These are phyloP conservation scores for Trebouxia sp. DNA, from an alignment of 139 green algal species.

Conservation along the genomic window DNA sequence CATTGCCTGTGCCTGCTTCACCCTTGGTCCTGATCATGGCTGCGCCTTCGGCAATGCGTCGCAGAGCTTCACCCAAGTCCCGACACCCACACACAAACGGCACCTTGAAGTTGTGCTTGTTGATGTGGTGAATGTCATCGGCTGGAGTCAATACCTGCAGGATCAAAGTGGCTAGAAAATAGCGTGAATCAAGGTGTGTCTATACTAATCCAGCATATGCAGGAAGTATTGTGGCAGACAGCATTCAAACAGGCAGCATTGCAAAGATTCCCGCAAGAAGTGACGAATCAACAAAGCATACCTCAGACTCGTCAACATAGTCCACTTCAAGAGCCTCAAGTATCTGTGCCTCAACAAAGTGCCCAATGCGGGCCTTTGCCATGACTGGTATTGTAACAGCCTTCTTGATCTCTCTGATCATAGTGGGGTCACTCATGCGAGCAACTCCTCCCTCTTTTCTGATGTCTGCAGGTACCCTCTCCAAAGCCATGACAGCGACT, in stretches of 20 bases:
- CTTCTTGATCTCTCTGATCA: constrained; percentile 96
- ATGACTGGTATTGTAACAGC: constrained; percentile 99
- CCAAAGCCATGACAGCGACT: constrained; percentile 98
- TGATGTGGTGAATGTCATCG: constrained; percentile 99
- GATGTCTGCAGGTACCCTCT: constrained; percentile 98
- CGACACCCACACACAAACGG: constrained; percentile 99
- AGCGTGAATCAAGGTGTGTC: no score
- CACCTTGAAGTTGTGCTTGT: constrained; percentile 99
- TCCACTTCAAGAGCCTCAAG: constrained; percentile 95
- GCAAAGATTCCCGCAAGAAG: neutral
- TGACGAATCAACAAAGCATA: constrained; percentile 6
- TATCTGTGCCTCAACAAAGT: constrained; percentile 99
- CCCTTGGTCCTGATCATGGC: constrained; percentile 99
- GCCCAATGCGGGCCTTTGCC: constrained; percentile 98
- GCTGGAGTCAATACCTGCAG: constrained; percentile 94
- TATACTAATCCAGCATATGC: no score
- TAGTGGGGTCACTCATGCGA: constrained; percentile 93
- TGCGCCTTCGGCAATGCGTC: constrained; percentile 94
- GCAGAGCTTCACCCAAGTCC: constrained; percentile 96
- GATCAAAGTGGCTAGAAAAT: neutral
- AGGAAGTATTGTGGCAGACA: no score
- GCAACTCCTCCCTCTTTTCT: constrained; percentile 94
- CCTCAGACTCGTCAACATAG: constrained; percentile 99
- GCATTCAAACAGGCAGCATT: neutral
- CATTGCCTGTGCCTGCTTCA: constrained; percentile 97